Percentiles rank a stretch among this genome's conserved stretches.
Conservation (phyloP, 371 early-diverging fungal genomes). For the Apophysomyces ossiformis region DNA sequence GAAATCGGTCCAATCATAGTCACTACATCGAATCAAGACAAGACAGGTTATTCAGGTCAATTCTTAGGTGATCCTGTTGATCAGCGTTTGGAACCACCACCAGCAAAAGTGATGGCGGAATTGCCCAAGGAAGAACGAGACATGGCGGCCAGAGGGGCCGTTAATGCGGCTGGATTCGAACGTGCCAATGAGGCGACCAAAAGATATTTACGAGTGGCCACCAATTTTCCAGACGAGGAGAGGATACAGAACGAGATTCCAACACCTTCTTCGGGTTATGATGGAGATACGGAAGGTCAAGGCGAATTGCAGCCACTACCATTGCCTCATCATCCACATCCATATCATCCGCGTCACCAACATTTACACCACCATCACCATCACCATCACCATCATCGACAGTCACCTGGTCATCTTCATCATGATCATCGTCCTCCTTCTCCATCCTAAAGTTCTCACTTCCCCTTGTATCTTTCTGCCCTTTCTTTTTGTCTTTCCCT, state of each 20-base stretch:
- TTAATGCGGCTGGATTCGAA: conserved; percentile 6
- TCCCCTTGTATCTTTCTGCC: too few species aligned
- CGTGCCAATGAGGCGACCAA: background rate
- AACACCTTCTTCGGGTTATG: conserved; percentile 25
- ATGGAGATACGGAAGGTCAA: conserved; percentile 22
- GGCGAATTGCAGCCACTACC: background rate
- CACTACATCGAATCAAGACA: background rate
- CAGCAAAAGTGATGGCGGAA: background rate
- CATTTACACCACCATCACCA: background rate
- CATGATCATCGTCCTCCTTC: too few species aligned
- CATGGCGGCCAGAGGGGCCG: conserved; percentile 9
- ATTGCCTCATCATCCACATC: background rate
- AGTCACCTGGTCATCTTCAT: background rate
- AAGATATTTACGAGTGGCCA: background rate
- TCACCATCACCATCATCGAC: background rate
- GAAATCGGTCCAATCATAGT: background rate
- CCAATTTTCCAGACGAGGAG: conserved; percentile 4
- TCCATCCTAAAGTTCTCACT: too few species aligned
- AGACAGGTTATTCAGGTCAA: background rate
- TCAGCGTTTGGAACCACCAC: background rate
- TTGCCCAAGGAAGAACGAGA: conserved; percentile 16
- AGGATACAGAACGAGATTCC: conserved; percentile 22
- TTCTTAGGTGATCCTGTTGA: background rate
- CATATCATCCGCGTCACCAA: background rate
- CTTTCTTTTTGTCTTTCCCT: too few species aligned